A percentile compares a stretch with the other conserved stretches of the same genome.
phyloP scores from a whole-genome alignment of 768 basidiomycete species.

The Macrolepiota fuliginosa region DNA sequence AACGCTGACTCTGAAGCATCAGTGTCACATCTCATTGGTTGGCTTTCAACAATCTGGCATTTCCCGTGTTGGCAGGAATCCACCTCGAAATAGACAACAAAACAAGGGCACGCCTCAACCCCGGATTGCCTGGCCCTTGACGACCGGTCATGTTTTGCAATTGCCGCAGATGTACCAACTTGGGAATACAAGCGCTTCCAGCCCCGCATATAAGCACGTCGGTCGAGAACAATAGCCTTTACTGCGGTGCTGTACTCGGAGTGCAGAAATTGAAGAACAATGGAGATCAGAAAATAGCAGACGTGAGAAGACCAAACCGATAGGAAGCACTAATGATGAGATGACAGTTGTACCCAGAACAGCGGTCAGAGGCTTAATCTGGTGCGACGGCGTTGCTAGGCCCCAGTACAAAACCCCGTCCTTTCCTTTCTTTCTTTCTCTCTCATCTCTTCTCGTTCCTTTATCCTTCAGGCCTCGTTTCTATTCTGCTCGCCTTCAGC shows the following conservation, averaged over 20 bases:
- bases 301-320: not conserved
- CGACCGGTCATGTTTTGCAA: not conserved
- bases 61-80: not conserved
- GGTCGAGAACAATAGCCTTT: not conserved
- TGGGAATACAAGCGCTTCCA: not conserved
- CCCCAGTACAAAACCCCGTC: slow-evolving; percentile 9
- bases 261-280: not conserved
- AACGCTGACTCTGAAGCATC: not conserved
- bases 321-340: not conserved
- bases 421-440: slow-evolving; percentile 23
- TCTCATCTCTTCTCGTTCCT: slow-evolving; percentile 24
- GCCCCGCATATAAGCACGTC: not conserved
- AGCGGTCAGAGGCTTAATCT: not conserved
- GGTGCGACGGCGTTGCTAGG: slow-evolving; percentile 1
- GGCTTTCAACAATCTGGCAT: not conserved
- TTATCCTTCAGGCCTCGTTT: slow-evolving; percentile 15
- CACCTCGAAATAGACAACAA: not conserved
- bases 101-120: not conserved
- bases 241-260: not conserved
- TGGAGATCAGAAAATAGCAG: not conserved
- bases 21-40: not conserved
- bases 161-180: not conserved
- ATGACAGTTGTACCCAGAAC: slow-evolving; percentile 10
- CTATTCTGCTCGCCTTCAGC: slow-evolving; percentile 22
- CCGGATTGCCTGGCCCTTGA: not conserved